phyloP scores from a whole-genome alignment of 1,284 basidiomycete species.

The Ganoderma lucidum region DNA sequence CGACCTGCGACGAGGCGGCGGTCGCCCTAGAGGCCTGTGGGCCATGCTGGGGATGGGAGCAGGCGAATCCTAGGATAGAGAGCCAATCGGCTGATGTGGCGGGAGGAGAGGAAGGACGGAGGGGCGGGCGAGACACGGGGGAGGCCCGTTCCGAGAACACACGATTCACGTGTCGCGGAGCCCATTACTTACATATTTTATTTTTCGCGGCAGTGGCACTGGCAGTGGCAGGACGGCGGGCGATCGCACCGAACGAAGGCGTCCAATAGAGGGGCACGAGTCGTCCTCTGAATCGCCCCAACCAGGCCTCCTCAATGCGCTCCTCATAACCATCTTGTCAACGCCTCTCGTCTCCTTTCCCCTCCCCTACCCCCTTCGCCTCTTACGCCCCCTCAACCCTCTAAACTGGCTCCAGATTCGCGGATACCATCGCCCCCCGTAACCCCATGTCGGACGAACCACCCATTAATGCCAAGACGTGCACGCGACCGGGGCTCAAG shows the following conservation, averaged over 20 bases:
- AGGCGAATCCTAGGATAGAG: background rate
- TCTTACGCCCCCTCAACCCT: background rate
- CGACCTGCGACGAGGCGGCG: background rate
- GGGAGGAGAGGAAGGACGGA: constrained; percentile 12
- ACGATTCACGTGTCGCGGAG: constrained; percentile 29
- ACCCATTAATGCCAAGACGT: constrained; percentile 4
- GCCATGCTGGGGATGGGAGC: background rate
- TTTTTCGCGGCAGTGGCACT: constrained; percentile 19
- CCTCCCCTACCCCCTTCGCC: constrained; percentile 6
- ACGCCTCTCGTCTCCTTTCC: constrained; percentile 9
- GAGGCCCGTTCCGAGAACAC: constrained; percentile 30
- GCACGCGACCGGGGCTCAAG: constrained; percentile 43
- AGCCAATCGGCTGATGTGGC: constrained; percentile 6
- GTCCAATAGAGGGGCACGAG: constrained; percentile 20
- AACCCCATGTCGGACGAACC: constrained; percentile 13
- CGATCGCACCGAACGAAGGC: constrained; percentile 25
- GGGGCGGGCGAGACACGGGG: constrained; percentile 15
- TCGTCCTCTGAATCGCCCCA: constrained; percentile 3
- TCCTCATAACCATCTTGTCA: constrained; percentile 27
- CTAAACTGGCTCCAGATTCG: background rate
- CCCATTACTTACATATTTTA: background rate
- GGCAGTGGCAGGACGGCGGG: background rate
- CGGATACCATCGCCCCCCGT: constrained; percentile 2
- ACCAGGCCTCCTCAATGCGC: constrained; percentile 24
- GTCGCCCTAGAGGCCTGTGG: background rate